Conservation (phyloP, 2,329 filamentous ascomycete genomes). For the Chaetomiaceae sp. region DNA sequence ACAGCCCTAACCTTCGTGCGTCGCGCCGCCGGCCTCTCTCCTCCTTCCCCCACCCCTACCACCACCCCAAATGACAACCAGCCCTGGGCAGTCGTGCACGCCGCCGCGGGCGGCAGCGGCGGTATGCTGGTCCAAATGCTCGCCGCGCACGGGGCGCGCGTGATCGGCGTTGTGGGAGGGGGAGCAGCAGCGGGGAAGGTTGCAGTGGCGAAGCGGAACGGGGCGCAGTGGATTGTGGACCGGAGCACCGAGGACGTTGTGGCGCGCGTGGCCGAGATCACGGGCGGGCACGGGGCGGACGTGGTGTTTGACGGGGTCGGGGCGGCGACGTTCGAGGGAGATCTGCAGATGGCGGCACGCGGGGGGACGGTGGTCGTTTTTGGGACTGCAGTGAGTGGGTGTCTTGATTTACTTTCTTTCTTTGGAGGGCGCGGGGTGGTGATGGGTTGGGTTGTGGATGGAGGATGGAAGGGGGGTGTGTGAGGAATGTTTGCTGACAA, state of each 20-base stretch:
- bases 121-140: conserved; percentile 70
- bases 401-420: background rate
- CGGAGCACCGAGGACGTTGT: conserved; percentile 56
- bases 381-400: conserved; percentile 70
- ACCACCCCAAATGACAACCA: too few species aligned
- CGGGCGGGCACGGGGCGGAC: conserved; percentile 63
- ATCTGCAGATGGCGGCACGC: conserved; percentile 64
- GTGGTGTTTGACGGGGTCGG: conserved; percentile 85
- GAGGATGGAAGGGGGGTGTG: too few species aligned
- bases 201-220: conserved; percentile 60
- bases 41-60: too few species aligned
- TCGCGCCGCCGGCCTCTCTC: conserved; percentile 46
- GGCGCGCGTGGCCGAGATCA: conserved; percentile 59
- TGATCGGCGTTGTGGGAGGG: conserved; percentile 76
- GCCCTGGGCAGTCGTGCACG: conserved; percentile 79
- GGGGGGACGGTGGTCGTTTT: conserved; percentile 76
- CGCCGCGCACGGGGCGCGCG: conserved; percentile 62
- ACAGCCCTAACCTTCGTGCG: conserved; percentile 75
- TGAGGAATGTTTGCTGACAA: too few species aligned
- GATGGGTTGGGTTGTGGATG: background rate
- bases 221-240: conserved; percentile 66
- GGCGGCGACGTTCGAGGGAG: conserved; percentile 74
- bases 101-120: conserved; percentile 78
- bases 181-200: conserved; percentile 59
- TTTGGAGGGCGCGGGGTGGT: background rate